Evolutionary conservation across 371 early-diverging fungal species (phyloP).

Genomic region (Choanephora cucurbitarum): DNA sequence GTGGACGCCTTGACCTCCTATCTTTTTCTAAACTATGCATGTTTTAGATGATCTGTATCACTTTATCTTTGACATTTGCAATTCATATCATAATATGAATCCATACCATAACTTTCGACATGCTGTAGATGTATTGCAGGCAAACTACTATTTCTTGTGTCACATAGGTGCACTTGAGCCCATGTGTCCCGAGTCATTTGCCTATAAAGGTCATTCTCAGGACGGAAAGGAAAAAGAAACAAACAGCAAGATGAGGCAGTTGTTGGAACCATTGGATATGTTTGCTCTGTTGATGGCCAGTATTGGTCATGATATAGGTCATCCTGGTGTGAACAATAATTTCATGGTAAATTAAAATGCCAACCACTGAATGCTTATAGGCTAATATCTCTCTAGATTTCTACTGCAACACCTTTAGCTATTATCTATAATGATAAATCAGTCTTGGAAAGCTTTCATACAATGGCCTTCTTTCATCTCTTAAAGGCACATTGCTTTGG

Average conservation of each 20-base stretch:
- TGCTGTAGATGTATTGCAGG: slow-evolving; percentile 85
- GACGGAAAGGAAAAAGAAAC: slow-evolving; percentile 2
- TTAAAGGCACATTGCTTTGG: slow-evolving; percentile 65
- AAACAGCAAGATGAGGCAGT: slow-evolving; percentile 33
- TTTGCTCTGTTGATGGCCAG: slow-evolving; percentile 77
- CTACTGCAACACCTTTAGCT: slow-evolving; percentile 80
- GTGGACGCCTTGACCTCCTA: slow-evolving; percentile 23
- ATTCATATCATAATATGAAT: slow-evolving; percentile 75
- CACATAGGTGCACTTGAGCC: slow-evolving; percentile 58
- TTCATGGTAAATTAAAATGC: slow-evolving; percentile 59
- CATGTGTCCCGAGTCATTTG: slow-evolving; percentile 19
- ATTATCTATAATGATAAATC: slow-evolving; percentile 92
- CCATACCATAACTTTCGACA: slow-evolving; percentile 90
- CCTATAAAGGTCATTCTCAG: neutral
- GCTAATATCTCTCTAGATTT: no score
- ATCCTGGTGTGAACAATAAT: slow-evolving; percentile 85
- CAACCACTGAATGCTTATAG: no score
- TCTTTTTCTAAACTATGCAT: neutral
- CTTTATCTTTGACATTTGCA: slow-evolving; percentile 65
- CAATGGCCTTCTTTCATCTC: slow-evolving; percentile 82
- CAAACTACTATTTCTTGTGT: slow-evolving; percentile 77
- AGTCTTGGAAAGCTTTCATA: slow-evolving; percentile 93
- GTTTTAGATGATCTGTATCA: slow-evolving; percentile 57
- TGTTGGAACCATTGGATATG: slow-evolving; percentile 67
- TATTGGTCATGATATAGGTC: slow-evolving; percentile 85